Conservation (phyloP, 2,329 filamentous ascomycete species). For the Allantophomopsis cytisporea region DNA sequence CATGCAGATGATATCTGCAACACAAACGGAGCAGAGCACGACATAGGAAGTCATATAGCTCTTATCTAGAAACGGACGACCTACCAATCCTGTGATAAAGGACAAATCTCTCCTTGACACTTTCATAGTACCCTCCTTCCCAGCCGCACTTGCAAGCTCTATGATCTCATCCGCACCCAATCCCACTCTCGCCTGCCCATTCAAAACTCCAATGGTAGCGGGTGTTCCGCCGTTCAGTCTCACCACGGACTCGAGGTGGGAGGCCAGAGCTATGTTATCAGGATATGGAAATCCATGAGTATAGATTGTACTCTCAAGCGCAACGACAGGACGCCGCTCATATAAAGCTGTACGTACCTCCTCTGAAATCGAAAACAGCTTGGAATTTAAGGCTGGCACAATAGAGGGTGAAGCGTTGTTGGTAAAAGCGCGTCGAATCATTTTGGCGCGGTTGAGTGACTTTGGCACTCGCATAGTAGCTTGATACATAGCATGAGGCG, state of each 20-base stretch:
- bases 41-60: no score
- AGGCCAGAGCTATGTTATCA: conserved; percentile 59
- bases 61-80: conserved; percentile 10
- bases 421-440: no score
- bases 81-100: conserved; percentile 64
- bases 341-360: conserved; percentile 70
- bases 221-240: conserved; percentile 72
- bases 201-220: conserved; percentile 79
- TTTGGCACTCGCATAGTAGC: no score
- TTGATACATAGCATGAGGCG: no score
- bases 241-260: conserved; percentile 67
- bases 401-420: no score
- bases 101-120: conserved; percentile 79
- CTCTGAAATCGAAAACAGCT: conserved; percentile 5
- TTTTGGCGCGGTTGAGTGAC: no score
- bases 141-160: conserved; percentile 51
- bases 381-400: neutral
- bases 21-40: no score
- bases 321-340: conserved; percentile 70
- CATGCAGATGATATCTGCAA: no score
- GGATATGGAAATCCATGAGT: conserved; percentile 79
- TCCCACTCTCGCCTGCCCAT: conserved; percentile 73
- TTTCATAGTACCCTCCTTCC: conserved; percentile 59
- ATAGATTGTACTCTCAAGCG: conserved; percentile 92
- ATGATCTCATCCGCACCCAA: conserved; percentile 59